These are phyloP conservation scores for Trifolium fragiferum DNA, from an alignment of 306 rosid species.

Conservation along the genomic window DNA sequence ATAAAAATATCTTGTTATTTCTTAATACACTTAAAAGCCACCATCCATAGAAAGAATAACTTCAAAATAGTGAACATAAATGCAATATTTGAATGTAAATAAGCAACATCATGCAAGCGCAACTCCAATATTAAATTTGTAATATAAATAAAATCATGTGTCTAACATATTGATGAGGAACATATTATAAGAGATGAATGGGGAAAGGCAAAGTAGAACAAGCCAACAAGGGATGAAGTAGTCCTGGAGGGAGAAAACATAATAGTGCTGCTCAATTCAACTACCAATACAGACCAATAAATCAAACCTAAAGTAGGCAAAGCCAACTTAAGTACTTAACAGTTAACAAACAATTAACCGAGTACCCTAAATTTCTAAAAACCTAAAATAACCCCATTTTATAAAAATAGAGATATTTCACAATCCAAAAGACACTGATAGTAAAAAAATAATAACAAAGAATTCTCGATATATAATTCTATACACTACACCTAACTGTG, in stretches of 20 bases:
- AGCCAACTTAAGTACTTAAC: background rate
- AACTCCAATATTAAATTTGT: slow-evolving; percentile 26
- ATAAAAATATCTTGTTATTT: slow-evolving; percentile 17
- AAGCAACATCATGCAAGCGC: slow-evolving; percentile 5
- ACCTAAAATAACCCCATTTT: background rate
- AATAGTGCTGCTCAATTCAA: background rate
- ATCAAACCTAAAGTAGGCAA: slow-evolving; percentile 20
- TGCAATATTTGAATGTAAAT: slow-evolving; percentile 20
- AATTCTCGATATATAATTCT: slow-evolving; percentile 2
- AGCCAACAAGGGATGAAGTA: slow-evolving; percentile 21
- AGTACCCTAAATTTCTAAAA: slow-evolving; percentile 25
- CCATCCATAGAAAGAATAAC: slow-evolving; percentile 6
- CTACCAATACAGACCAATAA: slow-evolving; percentile 32
- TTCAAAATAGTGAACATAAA: slow-evolving; percentile 28
- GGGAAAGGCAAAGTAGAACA: slow-evolving; percentile 9
- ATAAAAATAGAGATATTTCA: background rate
- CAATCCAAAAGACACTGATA: background rate
- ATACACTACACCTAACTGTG: background rate
- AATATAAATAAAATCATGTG: slow-evolving; percentile 18
- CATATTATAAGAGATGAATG: slow-evolving; percentile 5
- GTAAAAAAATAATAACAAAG: slow-evolving; percentile 8
- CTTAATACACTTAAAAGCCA: slow-evolving; percentile 24
- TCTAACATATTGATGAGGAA: slow-evolving; percentile 30
- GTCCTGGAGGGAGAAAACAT: slow-evolving; percentile 11
- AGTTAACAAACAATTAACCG: slow-evolving; percentile 15